Evolutionary conservation across 78 protist species (phyloP), one percentile per base, ranked within the genome.

Genomic region (Neovahlkampfia damariscottae): DNA sequence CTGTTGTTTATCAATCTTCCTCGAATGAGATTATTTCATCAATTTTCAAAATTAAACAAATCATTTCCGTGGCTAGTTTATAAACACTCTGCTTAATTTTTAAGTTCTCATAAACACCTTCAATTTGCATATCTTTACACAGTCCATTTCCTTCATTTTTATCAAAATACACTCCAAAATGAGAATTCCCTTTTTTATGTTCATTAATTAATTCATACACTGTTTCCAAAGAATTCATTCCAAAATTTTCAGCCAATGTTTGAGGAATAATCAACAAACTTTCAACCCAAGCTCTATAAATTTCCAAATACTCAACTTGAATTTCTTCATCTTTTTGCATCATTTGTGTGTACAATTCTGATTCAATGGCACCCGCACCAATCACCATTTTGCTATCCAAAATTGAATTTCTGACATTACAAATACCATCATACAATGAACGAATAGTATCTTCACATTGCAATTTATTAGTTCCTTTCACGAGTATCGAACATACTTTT

Each of bases 361-460:
- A 50, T 50, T 50, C 62, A 50, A 50, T 50, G 62, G 62, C 62
- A 50, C 62, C 62, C 19, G 34, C 62, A 50, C 62, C 62, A 50
- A n/a, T n/a, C 62, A 50, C 62, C 19, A 19, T 19, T n/a, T 19
- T 19, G 19, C 62, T 50, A 19, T 19, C 19, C 62, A 50, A n/a
- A 19, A 50, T 50, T 19, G 62, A 50, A 50, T 50, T 50, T 50
- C 19, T 50, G 19, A 50, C 62, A 50, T 50, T 50, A 50, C 62
- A 19, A 19, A 50, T 19, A 19, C 34, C 62, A 50, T 50, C 62
- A 19, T 50, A n/a, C 62, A 50, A 50, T 50, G 62, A 50, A n/a
- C 62, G 19, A 19, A 50, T 19, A n/a, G 62, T 19, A 50, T 50
- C 62, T n/a, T 50, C 62, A 19, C 34, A n/a, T 19, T n/a, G 19